phyloP scores from a whole-genome alignment of 2,329 filamentous ascomycete genomes.

The Graphiopsis chlorocephala region DNA sequence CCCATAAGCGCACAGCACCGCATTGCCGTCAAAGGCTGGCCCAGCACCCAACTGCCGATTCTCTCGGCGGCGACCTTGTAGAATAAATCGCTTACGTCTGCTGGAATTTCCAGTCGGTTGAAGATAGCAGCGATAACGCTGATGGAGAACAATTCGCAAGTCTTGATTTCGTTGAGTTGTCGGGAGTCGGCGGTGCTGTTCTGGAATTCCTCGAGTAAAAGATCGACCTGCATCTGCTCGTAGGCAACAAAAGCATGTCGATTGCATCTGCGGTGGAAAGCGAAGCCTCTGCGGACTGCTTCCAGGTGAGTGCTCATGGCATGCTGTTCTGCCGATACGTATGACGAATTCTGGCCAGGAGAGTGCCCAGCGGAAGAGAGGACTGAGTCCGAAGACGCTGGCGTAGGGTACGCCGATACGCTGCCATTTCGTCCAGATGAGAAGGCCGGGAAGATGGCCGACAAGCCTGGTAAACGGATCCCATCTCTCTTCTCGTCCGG shows the following conservation, averaged over 20 bases:
- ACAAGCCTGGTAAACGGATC: background rate
- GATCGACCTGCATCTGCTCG: background rate
- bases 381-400: background rate
- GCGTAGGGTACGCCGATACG: slow-evolving; percentile 1
- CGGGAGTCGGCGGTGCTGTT: background rate
- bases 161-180: background rate
- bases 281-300: background rate
- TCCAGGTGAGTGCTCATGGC: slow-evolving; percentile 4
- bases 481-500: background rate
- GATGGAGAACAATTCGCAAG: slow-evolving; percentile 2
- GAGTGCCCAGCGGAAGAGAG: background rate
- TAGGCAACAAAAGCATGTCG: background rate
- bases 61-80: background rate
- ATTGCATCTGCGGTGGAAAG: slow-evolving; percentile 9
- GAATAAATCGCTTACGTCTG: background rate
- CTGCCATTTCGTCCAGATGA: background rate
- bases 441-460: slow-evolving; percentile 4
- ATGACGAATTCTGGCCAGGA: background rate
- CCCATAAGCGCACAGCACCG: slow-evolving; percentile 4
- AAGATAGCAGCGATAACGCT: background rate
- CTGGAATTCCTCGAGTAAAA: background rate
- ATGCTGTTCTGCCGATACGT: background rate
- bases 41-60: slow-evolving; percentile 1
- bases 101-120: slow-evolving; percentile 6
- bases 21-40: background rate